Evolutionary conservation across 179 eudicot species (phyloP).

Genomic region (Spergularia azorica): DNA sequence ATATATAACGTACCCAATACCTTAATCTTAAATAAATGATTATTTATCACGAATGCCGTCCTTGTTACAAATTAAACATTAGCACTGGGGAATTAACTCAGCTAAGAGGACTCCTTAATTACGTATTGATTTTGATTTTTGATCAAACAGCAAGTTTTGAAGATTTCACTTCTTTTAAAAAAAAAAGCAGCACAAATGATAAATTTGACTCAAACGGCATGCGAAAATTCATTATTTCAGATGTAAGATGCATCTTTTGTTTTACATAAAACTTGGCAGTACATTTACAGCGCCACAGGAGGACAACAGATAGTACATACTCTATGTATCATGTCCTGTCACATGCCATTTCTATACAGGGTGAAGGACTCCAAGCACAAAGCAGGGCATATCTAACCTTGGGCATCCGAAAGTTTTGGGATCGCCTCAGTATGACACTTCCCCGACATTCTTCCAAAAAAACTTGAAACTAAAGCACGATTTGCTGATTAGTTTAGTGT

Average conservation of each 20-base stretch:
- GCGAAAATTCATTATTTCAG: neutral
- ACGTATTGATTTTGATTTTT: too few species aligned
- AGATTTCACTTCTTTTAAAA: too few species aligned
- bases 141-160: too few species aligned
- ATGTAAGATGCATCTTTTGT: neutral
- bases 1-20: too few species aligned
- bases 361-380: slow-evolving; percentile 8
- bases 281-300: slow-evolving; percentile 12
- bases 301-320: slow-evolving; percentile 9
- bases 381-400: slow-evolving; percentile 22
- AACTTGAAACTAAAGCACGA: neutral
- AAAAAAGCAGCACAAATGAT: too few species aligned
- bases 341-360: slow-evolving; percentile 25
- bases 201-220: too few species aligned
- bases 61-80: too few species aligned
- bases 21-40: too few species aligned
- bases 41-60: too few species aligned
- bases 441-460: slow-evolving; percentile 3
- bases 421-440: neutral
- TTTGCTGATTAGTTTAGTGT: neutral
- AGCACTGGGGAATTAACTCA: too few species aligned
- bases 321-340: slow-evolving; percentile 10
- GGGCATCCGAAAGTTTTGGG: neutral
- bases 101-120: too few species aligned
- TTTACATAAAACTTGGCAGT: slow-evolving; percentile 2